phyloP scores from a whole-genome alignment of 768 basidiomycete species.

The Kwoniella botswanensis region DNA sequence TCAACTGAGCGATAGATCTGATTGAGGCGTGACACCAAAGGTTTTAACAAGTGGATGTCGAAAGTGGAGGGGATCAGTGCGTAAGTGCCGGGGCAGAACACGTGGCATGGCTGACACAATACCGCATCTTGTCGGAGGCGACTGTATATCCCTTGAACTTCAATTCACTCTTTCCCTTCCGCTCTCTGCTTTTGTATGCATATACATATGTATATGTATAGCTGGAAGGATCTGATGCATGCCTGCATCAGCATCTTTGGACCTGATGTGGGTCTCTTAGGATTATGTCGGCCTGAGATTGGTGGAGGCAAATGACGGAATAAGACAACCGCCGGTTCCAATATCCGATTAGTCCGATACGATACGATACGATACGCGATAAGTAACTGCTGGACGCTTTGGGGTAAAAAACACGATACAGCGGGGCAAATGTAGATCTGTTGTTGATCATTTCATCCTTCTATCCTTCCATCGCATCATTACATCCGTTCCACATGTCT shows the following conservation, averaged over 20 bases:
- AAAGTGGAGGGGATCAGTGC: constrained; percentile 12
- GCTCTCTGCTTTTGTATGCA: neutral
- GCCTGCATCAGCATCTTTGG: no score
- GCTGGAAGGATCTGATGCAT: no score
- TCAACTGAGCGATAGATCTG: neutral
- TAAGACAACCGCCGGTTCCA: neutral
- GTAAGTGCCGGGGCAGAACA: constrained; percentile 4
- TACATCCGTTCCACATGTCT: neutral
- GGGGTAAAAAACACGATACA: neutral
- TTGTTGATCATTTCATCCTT: neutral
- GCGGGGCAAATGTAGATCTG: neutral
- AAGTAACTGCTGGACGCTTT: neutral
- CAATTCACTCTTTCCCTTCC: neutral
- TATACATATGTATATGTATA: no score
- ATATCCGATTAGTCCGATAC: neutral
- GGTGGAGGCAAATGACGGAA: neutral
- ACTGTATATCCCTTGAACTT: no score
- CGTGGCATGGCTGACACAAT: neutral
- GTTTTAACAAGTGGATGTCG: neutral
- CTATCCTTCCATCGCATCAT: neutral
- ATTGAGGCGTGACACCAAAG: no score
- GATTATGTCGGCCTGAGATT: neutral
- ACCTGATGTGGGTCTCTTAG: no score
- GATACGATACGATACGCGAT: neutral
- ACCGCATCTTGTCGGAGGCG: no score